Evolutionary conservation across 2,329 filamentous ascomycete species (phyloP).

Genomic region (Berkeleyomyces rouxiae): DNA sequence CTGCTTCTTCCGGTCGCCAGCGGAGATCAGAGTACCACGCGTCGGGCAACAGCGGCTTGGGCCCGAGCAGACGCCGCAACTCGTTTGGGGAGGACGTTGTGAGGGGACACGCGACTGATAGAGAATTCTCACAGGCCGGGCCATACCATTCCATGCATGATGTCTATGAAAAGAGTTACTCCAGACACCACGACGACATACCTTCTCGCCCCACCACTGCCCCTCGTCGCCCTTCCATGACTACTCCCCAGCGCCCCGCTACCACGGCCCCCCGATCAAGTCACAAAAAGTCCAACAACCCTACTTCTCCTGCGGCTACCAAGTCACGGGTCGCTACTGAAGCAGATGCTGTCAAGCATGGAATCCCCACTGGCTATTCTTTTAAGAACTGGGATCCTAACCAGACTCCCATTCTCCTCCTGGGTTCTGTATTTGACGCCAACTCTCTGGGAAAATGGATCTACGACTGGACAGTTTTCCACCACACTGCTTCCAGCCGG

Average conservation of each 20-base stretch:
- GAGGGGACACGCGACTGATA: constrained; percentile 13
- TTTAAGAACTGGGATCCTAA: constrained; percentile 97
- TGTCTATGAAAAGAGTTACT: constrained; percentile 5
- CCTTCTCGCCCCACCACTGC: constrained; percentile 24
- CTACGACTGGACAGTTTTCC: constrained; percentile 96
- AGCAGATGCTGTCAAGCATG: constrained; percentile 43
- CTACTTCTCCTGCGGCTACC: constrained; percentile 10
- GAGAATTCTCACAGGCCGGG: constrained; percentile 13
- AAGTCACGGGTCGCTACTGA: constrained; percentile 33
- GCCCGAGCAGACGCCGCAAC: constrained; percentile 7
- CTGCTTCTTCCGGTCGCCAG: constrained; percentile 5
- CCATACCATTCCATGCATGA: constrained; percentile 10
- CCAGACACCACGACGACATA: constrained; percentile 1
- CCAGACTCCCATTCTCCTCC: constrained; percentile 81
- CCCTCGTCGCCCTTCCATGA: constrained; percentile 33
- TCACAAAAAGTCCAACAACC: constrained; percentile 22
- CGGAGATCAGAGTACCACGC: constrained; percentile 6
- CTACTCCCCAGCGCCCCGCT: constrained; percentile 34
- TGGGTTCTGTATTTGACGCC: constrained; percentile 91
- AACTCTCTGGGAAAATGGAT: constrained; percentile 99
- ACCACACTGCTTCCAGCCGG: constrained; percentile 63
- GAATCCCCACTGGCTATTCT: constrained; percentile 79
- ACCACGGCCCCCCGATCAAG: constrained; percentile 33
- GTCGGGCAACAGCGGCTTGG: constrained; percentile 3
- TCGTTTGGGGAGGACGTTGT: constrained; percentile 10